Conservation (phyloP, 192 early-diverging fungal genomes). For the Glomus cerebriforme region DNA sequence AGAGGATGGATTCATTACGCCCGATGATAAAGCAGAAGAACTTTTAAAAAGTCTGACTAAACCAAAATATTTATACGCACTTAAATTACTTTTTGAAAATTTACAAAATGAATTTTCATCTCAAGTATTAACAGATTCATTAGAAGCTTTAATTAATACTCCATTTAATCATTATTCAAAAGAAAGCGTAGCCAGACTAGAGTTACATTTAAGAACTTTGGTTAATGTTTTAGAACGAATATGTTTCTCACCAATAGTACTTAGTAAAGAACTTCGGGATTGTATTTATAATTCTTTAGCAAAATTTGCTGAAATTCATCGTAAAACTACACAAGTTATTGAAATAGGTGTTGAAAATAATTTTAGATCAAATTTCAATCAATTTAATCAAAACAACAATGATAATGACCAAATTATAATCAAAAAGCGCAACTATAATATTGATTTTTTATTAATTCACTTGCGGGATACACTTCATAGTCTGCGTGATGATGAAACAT, state of each 20-base stretch:
- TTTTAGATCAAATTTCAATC: too few species aligned
- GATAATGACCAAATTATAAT: too few species aligned
- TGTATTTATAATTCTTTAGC: not conserved
- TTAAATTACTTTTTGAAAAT: constrained; percentile 2
- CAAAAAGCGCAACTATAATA: not conserved
- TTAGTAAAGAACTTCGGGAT: not conserved
- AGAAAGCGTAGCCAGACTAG: not conserved
- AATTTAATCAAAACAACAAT: too few species aligned
- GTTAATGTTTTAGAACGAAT: not conserved
- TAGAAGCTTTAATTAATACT: not conserved
- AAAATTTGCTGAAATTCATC: not conserved
- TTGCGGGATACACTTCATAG: constrained; percentile 4
- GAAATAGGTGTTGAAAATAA: too few species aligned
- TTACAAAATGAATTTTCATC: not conserved
- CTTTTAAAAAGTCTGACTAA: not conserved
- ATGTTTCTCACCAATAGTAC: not conserved
- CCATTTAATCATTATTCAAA: not conserved
- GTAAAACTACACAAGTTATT: not conserved
- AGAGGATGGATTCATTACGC: too few species aligned
- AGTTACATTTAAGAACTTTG: constrained; percentile 1
- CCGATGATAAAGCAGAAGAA: not conserved
- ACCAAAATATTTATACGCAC: not conserved
- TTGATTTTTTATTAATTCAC: constrained; percentile 20
- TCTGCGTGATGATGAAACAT: not conserved
- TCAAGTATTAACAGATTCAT: not conserved